These are phyloP conservation scores for Beauveria varroae DNA, from an alignment of 2,329 filamentous ascomycete species.

Conservation along the genomic window DNA sequence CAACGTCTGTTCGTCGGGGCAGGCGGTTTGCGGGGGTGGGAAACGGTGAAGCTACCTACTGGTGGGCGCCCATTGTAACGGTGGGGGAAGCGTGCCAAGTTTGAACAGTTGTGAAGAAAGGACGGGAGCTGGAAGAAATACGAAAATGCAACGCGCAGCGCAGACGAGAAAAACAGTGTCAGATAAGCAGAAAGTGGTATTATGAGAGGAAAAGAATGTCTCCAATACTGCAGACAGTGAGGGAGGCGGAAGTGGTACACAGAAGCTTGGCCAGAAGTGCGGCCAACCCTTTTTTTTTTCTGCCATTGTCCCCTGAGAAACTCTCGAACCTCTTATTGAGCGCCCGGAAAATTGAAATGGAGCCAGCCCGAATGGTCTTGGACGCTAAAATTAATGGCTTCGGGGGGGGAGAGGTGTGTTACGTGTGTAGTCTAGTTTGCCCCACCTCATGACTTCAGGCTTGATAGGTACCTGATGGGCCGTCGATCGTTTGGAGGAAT, in stretches of 20 bases:
- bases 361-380: constrained; percentile 7
- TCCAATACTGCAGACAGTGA: background rate
- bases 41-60: constrained; percentile 23
- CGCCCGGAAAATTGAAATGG: constrained; percentile 28
- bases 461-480: background rate
- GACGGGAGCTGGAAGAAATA: constrained; percentile 11
- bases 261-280: background rate
- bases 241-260: background rate
- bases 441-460: background rate
- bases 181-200: background rate
- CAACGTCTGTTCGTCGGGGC: background rate
- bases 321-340: constrained; percentile 10
- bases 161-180: background rate
- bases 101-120: background rate
- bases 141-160: background rate
- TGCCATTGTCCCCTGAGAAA: background rate
- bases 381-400: background rate
- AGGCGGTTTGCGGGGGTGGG: constrained; percentile 3
- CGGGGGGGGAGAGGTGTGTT: background rate
- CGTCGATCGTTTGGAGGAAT: background rate
- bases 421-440: background rate
- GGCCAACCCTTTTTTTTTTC: background rate
- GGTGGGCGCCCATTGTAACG: constrained; percentile 32
- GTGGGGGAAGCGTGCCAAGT: constrained; percentile 7
- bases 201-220: background rate